phyloP scores from a whole-genome alignment of 306 rosid species.

The Mimosa pudica region DNA sequence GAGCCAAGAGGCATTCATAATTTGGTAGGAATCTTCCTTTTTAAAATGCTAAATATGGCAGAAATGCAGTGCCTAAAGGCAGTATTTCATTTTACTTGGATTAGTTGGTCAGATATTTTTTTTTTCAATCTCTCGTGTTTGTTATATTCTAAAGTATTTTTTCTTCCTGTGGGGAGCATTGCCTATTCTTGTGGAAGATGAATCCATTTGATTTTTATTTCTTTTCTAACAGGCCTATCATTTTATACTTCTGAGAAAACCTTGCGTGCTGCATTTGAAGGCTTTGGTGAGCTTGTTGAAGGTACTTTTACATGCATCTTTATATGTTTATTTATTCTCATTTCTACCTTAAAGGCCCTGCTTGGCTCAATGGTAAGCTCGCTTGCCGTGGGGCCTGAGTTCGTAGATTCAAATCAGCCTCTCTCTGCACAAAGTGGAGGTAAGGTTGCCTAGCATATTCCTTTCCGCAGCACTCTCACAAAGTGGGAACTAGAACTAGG shows the following conservation, averaged over 20 bases:
- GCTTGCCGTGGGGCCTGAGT: too few relatives aligned
- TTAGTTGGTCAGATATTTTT: not conserved
- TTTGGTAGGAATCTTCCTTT: constrained; percentile 11
- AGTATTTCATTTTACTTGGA: constrained; percentile 1
- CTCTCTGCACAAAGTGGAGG: too few relatives aligned
- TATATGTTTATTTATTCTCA: not conserved
- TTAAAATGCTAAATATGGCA: not conserved
- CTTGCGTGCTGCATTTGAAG: constrained; percentile 79
- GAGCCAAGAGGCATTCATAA: constrained; percentile 18
- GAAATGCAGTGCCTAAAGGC: not conserved
- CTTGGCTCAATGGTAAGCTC: too few relatives aligned
- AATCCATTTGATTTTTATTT: constrained; percentile 21
- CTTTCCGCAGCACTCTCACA: too few relatives aligned
- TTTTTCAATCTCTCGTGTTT: not conserved
- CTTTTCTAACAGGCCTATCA: constrained; percentile 57
- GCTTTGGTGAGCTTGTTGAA: constrained; percentile 81
- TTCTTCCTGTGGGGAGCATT: not conserved
- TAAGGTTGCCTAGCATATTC: too few relatives aligned
- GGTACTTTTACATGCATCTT: constrained; percentile 42
- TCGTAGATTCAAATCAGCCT: too few relatives aligned
- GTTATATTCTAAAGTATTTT: not conserved
- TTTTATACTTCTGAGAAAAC: constrained; percentile 81
- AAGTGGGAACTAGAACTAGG: too few relatives aligned
- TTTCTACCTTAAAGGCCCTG: not conserved
- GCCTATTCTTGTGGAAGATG: constrained; percentile 7